These are phyloP conservation scores for Erodium texanum DNA, from an alignment of 441 rosid species.

Conservation along the genomic window DNA sequence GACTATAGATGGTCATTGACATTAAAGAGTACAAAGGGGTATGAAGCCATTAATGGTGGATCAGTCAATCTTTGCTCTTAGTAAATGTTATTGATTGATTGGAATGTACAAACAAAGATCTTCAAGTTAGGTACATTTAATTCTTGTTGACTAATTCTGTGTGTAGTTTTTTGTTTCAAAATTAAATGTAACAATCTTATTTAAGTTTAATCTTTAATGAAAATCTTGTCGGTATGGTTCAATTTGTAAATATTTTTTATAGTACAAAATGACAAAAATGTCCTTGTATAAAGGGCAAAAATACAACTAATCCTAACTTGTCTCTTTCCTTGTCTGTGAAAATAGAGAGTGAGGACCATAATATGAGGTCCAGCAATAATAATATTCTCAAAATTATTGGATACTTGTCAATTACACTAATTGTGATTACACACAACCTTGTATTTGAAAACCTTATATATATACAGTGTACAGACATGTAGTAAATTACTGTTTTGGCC, in stretches of 20 bases:
- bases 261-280: slow-evolving; percentile 26
- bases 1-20: neutral
- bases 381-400: neutral
- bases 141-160: neutral
- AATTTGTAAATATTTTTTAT: neutral
- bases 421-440: neutral
- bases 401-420: neutral
- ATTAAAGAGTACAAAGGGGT: neutral
- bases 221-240: no score
- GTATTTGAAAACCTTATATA: neutral
- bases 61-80: neutral
- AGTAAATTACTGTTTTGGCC: neutral
- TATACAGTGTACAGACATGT: no score
- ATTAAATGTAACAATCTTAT: no score
- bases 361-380: neutral
- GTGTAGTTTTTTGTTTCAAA: no score
- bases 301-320: slow-evolving; percentile 15
- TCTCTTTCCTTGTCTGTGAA: no score
- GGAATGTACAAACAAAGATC: slow-evolving; percentile 5
- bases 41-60: neutral
- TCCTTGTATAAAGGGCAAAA: slow-evolving; percentile 25
- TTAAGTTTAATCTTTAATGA: no score
- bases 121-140: neutral
- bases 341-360: slow-evolving; percentile 1
- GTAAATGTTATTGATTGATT: neutral